These are phyloP conservation scores for Thozetella sp. DNA, from an alignment of 495 filamentous ascomycete species.

Conservation along the genomic window DNA sequence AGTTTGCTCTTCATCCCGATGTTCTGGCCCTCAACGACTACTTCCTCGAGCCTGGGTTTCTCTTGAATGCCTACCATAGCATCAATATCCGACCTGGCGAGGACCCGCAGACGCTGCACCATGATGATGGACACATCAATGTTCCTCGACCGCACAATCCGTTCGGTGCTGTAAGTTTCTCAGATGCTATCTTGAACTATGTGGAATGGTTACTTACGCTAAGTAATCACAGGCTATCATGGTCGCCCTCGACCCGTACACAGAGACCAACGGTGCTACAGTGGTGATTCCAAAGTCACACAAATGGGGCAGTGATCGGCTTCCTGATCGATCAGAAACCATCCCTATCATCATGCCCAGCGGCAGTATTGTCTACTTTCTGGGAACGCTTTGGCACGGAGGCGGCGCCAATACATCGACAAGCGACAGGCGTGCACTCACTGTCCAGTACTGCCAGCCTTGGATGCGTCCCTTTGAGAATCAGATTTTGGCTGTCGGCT, in stretches of 20 bases:
- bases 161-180: too few relatives aligned
- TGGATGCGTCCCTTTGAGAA: slow-evolving; percentile 32
- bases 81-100: slow-evolving; percentile 26
- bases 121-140: slow-evolving; percentile 26
- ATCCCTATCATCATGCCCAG: slow-evolving; percentile 31
- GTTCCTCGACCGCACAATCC: slow-evolving; percentile 15
- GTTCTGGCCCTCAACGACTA: slow-evolving; percentile 31
- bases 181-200: too few relatives aligned
- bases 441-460: slow-evolving; percentile 35
- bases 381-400: slow-evolving; percentile 36
- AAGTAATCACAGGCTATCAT: slow-evolving; percentile 14
- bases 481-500: slow-evolving; percentile 24
- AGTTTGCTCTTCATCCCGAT: slow-evolving; percentile 22
- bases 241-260: slow-evolving; percentile 30
- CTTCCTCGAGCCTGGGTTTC: slow-evolving; percentile 23
- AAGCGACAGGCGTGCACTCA: slow-evolving; percentile 17
- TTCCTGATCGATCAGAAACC: slow-evolving; percentile 19
- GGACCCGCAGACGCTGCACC: slow-evolving; percentile 26
- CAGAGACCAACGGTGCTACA: slow-evolving; percentile 40
- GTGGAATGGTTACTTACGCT: too few relatives aligned
- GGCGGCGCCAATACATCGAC: slow-evolving; percentile 31
- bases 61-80: slow-evolving; percentile 24
- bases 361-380: slow-evolving; percentile 39
- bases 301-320: slow-evolving; percentile 32
- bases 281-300: slow-evolving; percentile 44